These are phyloP conservation scores for Lignosus rhinocerotis DNA, from an alignment of 1,284 basidiomycete species.

Conservation along the genomic window DNA sequence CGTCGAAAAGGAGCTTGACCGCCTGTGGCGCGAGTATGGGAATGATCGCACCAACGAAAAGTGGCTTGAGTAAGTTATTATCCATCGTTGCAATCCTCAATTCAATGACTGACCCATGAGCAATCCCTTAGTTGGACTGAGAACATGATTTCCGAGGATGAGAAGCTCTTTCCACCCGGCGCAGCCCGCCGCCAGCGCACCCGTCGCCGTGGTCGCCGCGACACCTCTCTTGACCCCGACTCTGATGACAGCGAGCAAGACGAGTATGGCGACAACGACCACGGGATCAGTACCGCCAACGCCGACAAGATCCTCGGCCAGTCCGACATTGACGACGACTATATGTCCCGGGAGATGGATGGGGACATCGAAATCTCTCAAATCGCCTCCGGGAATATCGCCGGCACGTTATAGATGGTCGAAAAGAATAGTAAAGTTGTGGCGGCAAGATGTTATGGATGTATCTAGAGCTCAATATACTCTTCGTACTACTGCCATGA, in stretches of 20 bases:
- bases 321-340: neutral
- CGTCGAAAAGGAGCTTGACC: neutral
- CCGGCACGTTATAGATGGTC: neutral
- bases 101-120: neutral
- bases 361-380: neutral
- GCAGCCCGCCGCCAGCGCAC: neutral
- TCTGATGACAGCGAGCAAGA: neutral
- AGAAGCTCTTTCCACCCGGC: neutral
- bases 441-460: no score
- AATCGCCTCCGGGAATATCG: neutral
- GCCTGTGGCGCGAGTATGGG: neutral
- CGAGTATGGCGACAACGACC: neutral
- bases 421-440: no score
- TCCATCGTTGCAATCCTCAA: neutral
- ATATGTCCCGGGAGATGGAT: neutral
- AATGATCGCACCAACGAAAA: neutral
- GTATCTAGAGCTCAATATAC: no score
- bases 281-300: neutral
- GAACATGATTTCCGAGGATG: neutral
- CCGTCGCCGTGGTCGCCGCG: neutral
- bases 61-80: neutral
- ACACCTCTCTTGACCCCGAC: neutral
- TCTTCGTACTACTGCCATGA: no score
- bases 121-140: no score
- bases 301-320: neutral